Percentiles rank a stretch among this genome's conserved stretches.
phyloP scores from a whole-genome alignment of 768 basidiomycete genomes.

The Kwoniella dejecticola region DNA sequence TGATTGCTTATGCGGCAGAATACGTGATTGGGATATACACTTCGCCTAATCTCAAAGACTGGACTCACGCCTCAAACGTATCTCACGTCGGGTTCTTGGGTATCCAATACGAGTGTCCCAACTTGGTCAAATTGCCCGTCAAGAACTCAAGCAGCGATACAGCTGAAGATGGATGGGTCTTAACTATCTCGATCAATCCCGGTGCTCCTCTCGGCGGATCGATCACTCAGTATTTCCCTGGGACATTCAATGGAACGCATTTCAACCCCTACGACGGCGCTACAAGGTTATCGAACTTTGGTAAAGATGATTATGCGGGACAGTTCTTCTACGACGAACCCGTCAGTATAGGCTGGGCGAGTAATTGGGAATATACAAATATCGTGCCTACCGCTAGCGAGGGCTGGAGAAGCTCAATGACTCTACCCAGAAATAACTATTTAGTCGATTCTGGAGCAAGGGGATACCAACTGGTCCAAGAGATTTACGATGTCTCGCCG shows the following conservation, averaged over 20 bases:
- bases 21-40: conserved; percentile 45
- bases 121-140: conserved; percentile 38
- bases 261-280: conserved; percentile 37
- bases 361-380: conserved; percentile 46
- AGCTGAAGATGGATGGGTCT: conserved; percentile 21
- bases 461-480: conserved; percentile 31
- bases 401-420: conserved; percentile 44
- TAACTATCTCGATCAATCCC: conserved; percentile 34
- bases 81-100: conserved; percentile 34
- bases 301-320: conserved; percentile 48
- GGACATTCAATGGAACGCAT: conserved; percentile 39
- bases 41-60: conserved; percentile 38
- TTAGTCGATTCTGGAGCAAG: conserved; percentile 22
- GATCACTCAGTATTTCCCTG: conserved; percentile 39
- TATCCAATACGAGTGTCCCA: conserved; percentile 45
- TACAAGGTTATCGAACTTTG: conserved; percentile 34
- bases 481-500: conserved; percentile 30
- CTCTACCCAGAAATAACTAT: conserved; percentile 35
- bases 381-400: conserved; percentile 37
- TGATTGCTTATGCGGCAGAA: conserved; percentile 35
- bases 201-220: conserved; percentile 41
- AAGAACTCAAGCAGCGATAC: not conserved
- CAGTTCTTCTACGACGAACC: conserved; percentile 40
- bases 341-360: conserved; percentile 43
- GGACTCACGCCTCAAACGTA: conserved; percentile 39